These are phyloP conservation scores for Coemansia sp. DNA, from an alignment of 192 early-diverging fungal genomes.

Conservation along the genomic window DNA sequence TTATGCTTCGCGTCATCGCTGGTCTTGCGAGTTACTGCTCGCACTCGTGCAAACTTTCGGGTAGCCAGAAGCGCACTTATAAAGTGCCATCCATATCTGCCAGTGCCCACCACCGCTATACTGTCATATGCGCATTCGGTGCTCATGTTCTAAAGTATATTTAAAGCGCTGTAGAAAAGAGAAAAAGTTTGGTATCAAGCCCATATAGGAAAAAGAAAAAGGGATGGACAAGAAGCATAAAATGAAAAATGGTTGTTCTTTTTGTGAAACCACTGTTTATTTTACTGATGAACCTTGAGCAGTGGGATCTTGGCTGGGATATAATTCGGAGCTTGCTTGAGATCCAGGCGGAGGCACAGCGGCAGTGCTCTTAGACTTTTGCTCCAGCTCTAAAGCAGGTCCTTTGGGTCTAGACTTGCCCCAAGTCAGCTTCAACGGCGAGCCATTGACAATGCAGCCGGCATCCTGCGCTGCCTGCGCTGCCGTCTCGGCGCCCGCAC, in stretches of 20 bases:
- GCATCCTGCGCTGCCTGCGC: conserved; percentile 68
- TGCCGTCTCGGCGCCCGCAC: conserved; percentile 83
- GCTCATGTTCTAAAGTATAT: background rate
- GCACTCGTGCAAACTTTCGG: conserved; percentile 21
- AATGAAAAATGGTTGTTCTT: conserved; percentile 3
- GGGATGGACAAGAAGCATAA: background rate
- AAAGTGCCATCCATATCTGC: conserved; percentile 36
- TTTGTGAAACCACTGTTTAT: no score
- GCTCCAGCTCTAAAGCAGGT: conserved; percentile 50
- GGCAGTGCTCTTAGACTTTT: no score
- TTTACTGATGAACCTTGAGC: conserved; percentile 39
- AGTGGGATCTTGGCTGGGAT: conserved; percentile 61
- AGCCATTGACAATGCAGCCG: conserved; percentile 70
- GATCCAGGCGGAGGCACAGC: conserved; percentile 20
- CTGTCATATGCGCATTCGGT: conserved; percentile 12
- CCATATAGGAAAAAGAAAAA: background rate
- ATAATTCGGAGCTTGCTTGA: conserved; percentile 18
- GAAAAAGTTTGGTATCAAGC: background rate
- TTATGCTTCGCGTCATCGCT: conserved; percentile 20
- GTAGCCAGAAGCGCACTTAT: conserved; percentile 17
- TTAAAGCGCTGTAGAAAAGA: background rate
- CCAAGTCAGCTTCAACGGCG: conserved; percentile 77
- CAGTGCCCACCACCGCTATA: conserved; percentile 45
- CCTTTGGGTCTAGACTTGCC: conserved; percentile 73
- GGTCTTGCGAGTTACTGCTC: conserved; percentile 28